Evolutionary conservation across 768 basidiomycete species (phyloP), one percentile per base, ranked within the genome.

Genomic region (Lactarius akahatsu): DNA sequence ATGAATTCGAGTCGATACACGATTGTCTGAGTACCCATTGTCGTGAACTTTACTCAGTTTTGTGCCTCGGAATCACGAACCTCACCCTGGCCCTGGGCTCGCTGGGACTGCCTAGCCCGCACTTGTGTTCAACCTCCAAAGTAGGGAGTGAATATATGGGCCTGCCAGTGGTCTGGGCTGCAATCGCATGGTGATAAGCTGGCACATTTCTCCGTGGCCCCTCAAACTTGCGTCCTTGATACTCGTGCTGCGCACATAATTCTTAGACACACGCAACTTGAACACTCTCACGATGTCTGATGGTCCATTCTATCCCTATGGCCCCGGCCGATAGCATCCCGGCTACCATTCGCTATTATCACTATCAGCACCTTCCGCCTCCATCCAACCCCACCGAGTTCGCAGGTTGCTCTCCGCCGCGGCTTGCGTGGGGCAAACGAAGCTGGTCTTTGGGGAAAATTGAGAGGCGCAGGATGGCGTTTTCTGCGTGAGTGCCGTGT

Each of bases 381-480:
- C 62, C 66, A 34, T 8, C 32, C 3, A n/a, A 60, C 3, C 58
- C 66, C 20, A 11, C 34, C 58, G 34, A 45, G 3, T 52, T 67
- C 54, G 32, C 54, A n/a, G 58, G 26, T 10, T n/a, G 52, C 20
- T 23, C 66, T 67, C 55, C 57, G 30, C 26, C 40, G 34, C 3
- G 23, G 61, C n/a, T 23, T 67, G 41, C 66, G 66, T 36, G 57
- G 52, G 5, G 66, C 16, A 10, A 7, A 55, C 2, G 10, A 30
- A n/a, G 30, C 20, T 30, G 32, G 66, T 41, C 45, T 67, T 40
- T 63, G 57, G 66, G 26, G 34, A 6, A 63, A 59, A 6, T 4
- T 67, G 58, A 67, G 59, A 40, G 41, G 34, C 32, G 40, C 7
- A 4, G 66, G 41, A 28, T 47, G 66, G 66, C 66, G 62, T 30